Base-by-base conservation (phyloP, 2,329 filamentous ascomycete species). In the Fusarium nisikadoi region DNA sequence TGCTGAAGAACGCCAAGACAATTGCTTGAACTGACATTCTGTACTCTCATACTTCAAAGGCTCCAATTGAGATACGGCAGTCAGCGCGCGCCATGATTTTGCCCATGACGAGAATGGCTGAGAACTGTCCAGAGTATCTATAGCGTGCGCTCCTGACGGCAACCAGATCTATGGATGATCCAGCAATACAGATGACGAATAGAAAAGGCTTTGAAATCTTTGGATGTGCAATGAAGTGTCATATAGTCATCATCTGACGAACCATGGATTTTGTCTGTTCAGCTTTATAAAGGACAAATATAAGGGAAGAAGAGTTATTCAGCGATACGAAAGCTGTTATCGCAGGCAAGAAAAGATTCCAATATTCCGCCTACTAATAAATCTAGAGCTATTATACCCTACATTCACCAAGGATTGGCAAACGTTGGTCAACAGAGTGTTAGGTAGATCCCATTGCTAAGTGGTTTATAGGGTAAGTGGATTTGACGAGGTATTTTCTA, bases 361-460 rank as follows among this genome's bases (percentile, higher is more conserved):
- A 33, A 33, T 33, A 33, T 16, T 16, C 13, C 2, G 0, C 14
- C 8, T n/a, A 23, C 16, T 4, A 4, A 19, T 13, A 0, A 4
- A 8, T 2, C 9, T 1, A 14, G 11, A 19, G 5, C 14, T 4
- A 4, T 19, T 23, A 0, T 1, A 4, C 46, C 11, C 17, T 36
- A 7, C 7, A 36, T 36, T 36, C 35, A 36, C 35, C 13, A 41
- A 41, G 8, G 9, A 41, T 23, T 23, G 12, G 20, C 39, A 23
- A 23, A 13, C 16, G 13, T 33, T 33, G 33, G 33, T 8, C 33
- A 33, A 33, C 33, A 33, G 33, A 33, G 33, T 13, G 8, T 33
- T 33, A 33, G 13, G 33, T 16, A 52, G 13, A 54, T 31, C 20
- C 16, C 2, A 11, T 23, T 16, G 13, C 29, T 31, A 14, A 3